These are phyloP conservation scores for Brettanomyces sp. DNA, from an alignment of 805 yeast species.

Conservation along the genomic window DNA sequence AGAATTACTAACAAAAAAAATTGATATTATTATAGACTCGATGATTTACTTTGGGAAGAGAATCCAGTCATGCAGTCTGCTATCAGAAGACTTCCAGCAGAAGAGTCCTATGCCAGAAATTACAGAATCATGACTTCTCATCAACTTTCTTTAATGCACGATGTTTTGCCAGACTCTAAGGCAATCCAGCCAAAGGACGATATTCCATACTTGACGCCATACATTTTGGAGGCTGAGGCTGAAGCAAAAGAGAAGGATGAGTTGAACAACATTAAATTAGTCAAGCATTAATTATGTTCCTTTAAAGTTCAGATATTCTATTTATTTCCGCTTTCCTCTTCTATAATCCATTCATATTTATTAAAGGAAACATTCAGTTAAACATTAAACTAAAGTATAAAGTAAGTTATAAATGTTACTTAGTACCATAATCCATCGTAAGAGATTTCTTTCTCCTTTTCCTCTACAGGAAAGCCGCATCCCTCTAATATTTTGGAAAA, in stretches of 20 bases:
- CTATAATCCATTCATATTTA: background rate
- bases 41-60: constrained; percentile 85
- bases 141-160: constrained; percentile 78
- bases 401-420: background rate
- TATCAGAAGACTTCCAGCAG: constrained; percentile 73
- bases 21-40: constrained; percentile 37
- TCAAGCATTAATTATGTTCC: background rate
- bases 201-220: constrained; percentile 74
- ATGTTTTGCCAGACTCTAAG: constrained; percentile 72
- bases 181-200: constrained; percentile 76
- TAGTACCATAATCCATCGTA: constrained; percentile 60
- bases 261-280: constrained; percentile 63
- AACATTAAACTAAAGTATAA: too few relatives aligned
- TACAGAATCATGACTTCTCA: constrained; percentile 89
- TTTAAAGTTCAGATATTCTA: too few relatives aligned
- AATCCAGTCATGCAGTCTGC: constrained; percentile 81
- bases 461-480: constrained; percentile 52
- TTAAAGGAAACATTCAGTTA: background rate
- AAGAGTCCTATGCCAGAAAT: constrained; percentile 81
- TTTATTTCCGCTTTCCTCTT: too few relatives aligned
- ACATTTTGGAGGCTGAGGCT: constrained; percentile 88
- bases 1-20: too few relatives aligned
- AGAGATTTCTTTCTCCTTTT: constrained; percentile 39
- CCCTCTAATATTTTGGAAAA: constrained; percentile 45
- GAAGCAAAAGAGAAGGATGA: constrained; percentile 82